phyloP scores from a whole-genome alignment of 495 filamentous ascomycete genomes.

The Peziza echinospora region DNA sequence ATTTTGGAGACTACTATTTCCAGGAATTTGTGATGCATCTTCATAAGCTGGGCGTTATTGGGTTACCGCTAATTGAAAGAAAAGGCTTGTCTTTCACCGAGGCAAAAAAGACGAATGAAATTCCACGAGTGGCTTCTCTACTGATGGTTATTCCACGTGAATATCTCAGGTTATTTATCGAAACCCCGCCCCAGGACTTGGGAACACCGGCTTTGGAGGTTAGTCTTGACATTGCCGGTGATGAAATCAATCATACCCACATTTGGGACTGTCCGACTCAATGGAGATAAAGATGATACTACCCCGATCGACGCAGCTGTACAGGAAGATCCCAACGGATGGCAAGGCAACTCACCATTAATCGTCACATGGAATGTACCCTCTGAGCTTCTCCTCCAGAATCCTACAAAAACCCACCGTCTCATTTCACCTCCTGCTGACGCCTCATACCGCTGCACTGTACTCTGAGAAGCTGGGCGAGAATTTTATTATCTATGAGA shows the following conservation, averaged over 20 bases:
- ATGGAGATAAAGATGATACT: background rate
- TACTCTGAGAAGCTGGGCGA: too few species aligned
- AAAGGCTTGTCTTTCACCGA: background rate
- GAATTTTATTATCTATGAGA: too few species aligned
- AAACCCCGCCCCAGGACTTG: background rate
- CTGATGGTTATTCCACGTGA: background rate
- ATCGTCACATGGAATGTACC: background rate
- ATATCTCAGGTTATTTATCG: background rate
- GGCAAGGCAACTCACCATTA: background rate
- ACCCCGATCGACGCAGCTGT: background rate
- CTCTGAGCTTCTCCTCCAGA: background rate
- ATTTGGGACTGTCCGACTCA: background rate
- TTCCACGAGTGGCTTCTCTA: background rate
- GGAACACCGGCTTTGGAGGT: background rate
- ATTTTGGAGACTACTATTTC: background rate
- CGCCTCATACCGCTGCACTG: too few species aligned
- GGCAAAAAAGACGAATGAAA: too few species aligned
- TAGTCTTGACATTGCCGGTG: background rate
- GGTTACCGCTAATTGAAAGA: background rate
- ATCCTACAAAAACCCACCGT: background rate
- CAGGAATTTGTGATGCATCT: conserved; percentile 15
- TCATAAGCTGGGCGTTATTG: conserved; percentile 4
- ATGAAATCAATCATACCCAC: background rate
- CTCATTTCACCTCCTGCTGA: background rate
- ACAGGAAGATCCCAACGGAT: background rate